A percentile compares a stretch with the other conserved stretches of the same genome.
These are phyloP conservation scores for Pyricularia sp. DNA, from an alignment of 2,329 filamentous ascomycete genomes.

Conservation along the genomic window DNA sequence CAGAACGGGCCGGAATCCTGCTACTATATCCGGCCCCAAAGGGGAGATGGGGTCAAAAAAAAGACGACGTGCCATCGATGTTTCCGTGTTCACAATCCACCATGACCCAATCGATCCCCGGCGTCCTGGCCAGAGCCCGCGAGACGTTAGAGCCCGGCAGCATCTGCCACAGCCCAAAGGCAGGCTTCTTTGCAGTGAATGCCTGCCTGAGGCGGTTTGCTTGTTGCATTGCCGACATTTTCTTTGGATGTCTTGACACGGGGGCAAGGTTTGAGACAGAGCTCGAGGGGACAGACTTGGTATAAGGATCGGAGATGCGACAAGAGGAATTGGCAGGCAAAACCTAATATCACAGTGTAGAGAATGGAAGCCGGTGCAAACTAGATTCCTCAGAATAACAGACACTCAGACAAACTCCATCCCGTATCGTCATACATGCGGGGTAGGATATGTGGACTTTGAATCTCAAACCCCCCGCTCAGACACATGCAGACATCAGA, in stretches of 20 bases:
- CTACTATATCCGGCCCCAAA: too few relatives aligned
- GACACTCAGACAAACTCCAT: neutral
- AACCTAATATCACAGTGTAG: neutral
- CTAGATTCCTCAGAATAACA: neutral
- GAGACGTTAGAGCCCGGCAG: conserved; percentile 47
- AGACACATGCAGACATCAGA: neutral
- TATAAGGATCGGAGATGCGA: neutral
- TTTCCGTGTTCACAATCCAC: conserved; percentile 46
- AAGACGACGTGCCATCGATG: conserved; percentile 28
- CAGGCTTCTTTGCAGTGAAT: conserved; percentile 31
- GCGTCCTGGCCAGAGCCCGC: conserved; percentile 42
- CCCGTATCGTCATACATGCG: neutral
- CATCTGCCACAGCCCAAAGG: conserved; percentile 51
- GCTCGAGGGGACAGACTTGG: neutral
- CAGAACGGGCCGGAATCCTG: too few relatives aligned
- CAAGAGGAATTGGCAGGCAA: too few relatives aligned
- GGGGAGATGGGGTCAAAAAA: neutral
- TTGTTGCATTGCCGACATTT: conserved; percentile 21
- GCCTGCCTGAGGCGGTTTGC: conserved; percentile 35
- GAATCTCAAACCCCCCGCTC: neutral
- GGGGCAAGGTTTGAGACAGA: neutral
- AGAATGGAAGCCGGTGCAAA: neutral
- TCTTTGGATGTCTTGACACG: neutral
- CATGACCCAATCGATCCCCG: conserved; percentile 54
- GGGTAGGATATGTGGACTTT: neutral